Conservation (phyloP, 345 rosid genomes). For the Noccaea bulbosa region DNA sequence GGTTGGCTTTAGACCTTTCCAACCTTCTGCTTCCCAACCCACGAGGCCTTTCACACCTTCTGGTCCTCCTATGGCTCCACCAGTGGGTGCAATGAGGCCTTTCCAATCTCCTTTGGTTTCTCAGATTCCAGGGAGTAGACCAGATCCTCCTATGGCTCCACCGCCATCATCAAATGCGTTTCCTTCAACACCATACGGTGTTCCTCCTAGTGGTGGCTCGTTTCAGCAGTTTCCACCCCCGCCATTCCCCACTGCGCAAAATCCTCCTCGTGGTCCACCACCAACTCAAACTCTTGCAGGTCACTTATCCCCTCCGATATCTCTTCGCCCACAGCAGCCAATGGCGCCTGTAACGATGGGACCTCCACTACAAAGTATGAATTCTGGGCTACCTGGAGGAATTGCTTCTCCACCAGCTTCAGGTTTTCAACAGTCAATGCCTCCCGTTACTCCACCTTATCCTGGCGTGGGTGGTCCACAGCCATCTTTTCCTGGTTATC, state of each 20-base stretch:
- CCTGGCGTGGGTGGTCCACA: slow-evolving; percentile 50
- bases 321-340: slow-evolving; percentile 60
- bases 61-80: slow-evolving; percentile 51
- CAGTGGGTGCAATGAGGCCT: slow-evolving; percentile 56
- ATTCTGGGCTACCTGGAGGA: slow-evolving; percentile 46
- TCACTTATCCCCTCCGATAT: slow-evolving; percentile 50
- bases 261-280: slow-evolving; percentile 57
- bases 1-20: slow-evolving; percentile 54
- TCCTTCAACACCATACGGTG: slow-evolving; percentile 50
- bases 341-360: slow-evolving; percentile 62
- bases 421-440: slow-evolving; percentile 58
- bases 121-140: slow-evolving; percentile 38
- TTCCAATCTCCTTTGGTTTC: slow-evolving; percentile 36
- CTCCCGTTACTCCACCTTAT: slow-evolving; percentile 49
- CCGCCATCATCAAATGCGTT: slow-evolving; percentile 51
- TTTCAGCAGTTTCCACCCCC: slow-evolving; percentile 64
- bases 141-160: neutral
- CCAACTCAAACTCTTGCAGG: slow-evolving; percentile 58
- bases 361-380: slow-evolving; percentile 55
- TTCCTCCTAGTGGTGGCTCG: slow-evolving; percentile 55
- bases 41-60: slow-evolving; percentile 49
- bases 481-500: slow-evolving; percentile 68
- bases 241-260: slow-evolving; percentile 55
- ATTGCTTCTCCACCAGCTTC: slow-evolving; percentile 48
- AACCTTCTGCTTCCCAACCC: slow-evolving; percentile 54